A percentile compares a stretch with the other conserved stretches of the same genome.
phyloP scores from a whole-genome alignment of 164 flowering plant genomes.

The Magnolia sinica region DNA sequence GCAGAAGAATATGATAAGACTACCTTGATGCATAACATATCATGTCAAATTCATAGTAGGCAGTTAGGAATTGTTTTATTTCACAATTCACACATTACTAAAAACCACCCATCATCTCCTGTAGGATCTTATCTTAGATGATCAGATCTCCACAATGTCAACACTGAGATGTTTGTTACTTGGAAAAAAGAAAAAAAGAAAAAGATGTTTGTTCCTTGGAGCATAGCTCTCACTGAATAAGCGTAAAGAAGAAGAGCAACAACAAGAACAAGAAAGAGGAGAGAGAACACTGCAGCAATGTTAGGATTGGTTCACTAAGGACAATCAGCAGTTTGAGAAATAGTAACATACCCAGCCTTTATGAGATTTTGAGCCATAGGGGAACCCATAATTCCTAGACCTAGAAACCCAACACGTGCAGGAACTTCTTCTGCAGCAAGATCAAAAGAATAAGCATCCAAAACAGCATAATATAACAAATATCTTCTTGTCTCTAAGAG shows the following conservation, averaged over 20 bases:
- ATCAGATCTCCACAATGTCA: no score
- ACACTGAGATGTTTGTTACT: no score
- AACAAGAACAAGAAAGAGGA: no score
- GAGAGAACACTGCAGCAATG: background rate
- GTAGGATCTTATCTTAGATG: no score
- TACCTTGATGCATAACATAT: no score
- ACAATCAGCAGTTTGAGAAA: background rate
- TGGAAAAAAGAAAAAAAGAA: no score
- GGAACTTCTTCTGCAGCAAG: slow-evolving; percentile 28
- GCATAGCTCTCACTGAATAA: background rate
- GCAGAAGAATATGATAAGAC: no score
- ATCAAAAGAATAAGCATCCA: background rate
- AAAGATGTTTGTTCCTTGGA: no score
- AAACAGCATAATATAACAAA: background rate
- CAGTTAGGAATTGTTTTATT: no score
- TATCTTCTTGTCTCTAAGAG: background rate
- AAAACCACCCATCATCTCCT: no score
- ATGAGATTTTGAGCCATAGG: slow-evolving; percentile 94
- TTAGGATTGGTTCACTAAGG: background rate
- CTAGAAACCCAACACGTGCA: slow-evolving; percentile 67
- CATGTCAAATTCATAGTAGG: no score
- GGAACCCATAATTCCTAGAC: slow-evolving; percentile 93
- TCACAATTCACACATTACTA: no score
- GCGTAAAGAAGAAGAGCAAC: background rate
- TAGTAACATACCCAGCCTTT: slow-evolving; percentile 67